Evolutionary conservation across 2,329 filamentous ascomycete genomes (phyloP), one percentile per base, ranked within the genome.

Genomic region (Ramichloridium luteum): DNA sequence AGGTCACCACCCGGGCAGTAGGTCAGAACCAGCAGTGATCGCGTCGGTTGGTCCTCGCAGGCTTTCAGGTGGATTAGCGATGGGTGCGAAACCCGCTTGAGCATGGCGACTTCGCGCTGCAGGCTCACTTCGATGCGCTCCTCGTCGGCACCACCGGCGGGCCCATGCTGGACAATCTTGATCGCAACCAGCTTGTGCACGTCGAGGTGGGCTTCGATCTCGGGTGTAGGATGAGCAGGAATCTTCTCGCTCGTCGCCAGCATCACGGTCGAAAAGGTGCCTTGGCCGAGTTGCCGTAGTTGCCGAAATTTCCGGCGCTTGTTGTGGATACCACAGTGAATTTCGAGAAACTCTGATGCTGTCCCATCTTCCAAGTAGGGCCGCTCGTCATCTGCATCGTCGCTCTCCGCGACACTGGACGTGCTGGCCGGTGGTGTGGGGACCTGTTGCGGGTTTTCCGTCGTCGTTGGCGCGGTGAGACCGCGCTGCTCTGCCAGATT

Each of bases 1-100:
- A 98, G 65, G 54, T 98, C 90, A 17, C 90, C 90, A 15, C 90
- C 90, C 1, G 88, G 80, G 53, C 85, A 94, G 56, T 94, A 94
- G 40, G 80, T 84, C 38, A 98, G 62, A 3, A 96, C 80, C 25
- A 98, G 63, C 25, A 96, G 70, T 1, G 88, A 83, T 30, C 86
- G 73, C 6, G 77, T 77, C 18, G 79, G 74, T 54, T 92, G 82
- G 45, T 85, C 82, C 43, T 74, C 90, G 72, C 86, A 93, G 1
- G 86, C 88, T 57, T 90, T 90, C 30, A 98, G 69, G 47, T 92
- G 81, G 5, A 94, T 81, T 25, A 98, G 64, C 3, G 82, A 93
- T 1, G 90, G 88, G 56, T 98, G 86, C 32, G 79, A 77, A 46
- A 96, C 77, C 12, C 71, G 74, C 54, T 80, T 84, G 64, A 98